phyloP scores from a whole-genome alignment of 2,329 filamentous ascomycete species.

The Colletotrichum lupini region DNA sequence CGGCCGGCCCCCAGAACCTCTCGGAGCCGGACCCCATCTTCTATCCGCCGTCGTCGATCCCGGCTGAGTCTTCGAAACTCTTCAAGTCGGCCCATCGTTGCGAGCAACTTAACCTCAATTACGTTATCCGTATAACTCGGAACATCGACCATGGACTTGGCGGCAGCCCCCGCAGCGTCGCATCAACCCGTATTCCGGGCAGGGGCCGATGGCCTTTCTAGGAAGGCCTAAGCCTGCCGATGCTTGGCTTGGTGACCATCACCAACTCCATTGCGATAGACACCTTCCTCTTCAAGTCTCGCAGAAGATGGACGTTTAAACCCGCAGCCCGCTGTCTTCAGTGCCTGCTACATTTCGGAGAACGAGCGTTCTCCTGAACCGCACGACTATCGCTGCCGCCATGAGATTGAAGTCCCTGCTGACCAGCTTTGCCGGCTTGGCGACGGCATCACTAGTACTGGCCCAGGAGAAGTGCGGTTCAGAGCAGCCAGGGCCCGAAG shows the following conservation, averaged over 20 bases:
- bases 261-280: slow-evolving; percentile 9
- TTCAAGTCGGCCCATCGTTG: not conserved
- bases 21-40: not conserved
- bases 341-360: not conserved
- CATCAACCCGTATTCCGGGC: not conserved
- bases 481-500: not conserved
- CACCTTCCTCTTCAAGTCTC: slow-evolving; percentile 20
- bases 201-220: not conserved
- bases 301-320: not conserved
- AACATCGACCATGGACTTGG: not conserved
- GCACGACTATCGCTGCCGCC: not conserved
- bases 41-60: not conserved
- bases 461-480: slow-evolving; percentile 4
- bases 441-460: not conserved
- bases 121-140: not conserved
- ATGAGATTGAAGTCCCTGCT: not conserved
- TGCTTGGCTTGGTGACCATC: not conserved
- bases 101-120: not conserved
- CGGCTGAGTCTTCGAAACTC: not conserved
- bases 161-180: not conserved
- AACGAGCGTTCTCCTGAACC: not conserved
- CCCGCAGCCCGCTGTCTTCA: not conserved
- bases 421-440: not conserved
- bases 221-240: not conserved
- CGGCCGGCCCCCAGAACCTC: no score